Percentiles rank a stretch among this genome's conserved stretches.
Conservation (phyloP, 1,284 basidiomycete species). For the Cutaneotrichosporon curvatum region DNA sequence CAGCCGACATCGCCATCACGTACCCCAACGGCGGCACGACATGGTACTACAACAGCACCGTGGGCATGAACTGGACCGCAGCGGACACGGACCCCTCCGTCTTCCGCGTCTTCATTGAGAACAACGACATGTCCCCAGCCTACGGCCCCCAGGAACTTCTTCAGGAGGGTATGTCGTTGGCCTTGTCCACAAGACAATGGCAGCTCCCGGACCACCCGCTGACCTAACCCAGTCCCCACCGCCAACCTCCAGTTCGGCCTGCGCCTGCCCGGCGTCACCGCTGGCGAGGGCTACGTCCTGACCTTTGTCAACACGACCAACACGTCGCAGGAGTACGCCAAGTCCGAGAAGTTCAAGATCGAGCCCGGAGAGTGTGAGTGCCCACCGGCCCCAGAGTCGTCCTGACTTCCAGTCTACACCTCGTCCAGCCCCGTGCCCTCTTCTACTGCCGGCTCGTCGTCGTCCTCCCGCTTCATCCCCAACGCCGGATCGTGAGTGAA, state of each 20-base stretch:
- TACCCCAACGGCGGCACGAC: slow-evolving; percentile 29
- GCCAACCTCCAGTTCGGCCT: slow-evolving; percentile 25
- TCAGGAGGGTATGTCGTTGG: slow-evolving; percentile 30
- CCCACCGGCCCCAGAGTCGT: too few relatives aligned
- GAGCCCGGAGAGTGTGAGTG: slow-evolving; percentile 30
- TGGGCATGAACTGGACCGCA: slow-evolving; percentile 39
- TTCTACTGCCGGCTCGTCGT: not conserved
- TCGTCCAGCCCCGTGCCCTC: not conserved
- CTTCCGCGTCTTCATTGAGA: slow-evolving; percentile 35
- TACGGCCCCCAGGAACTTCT: slow-evolving; percentile 33
- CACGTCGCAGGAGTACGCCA: slow-evolving; percentile 47
- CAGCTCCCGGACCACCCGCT: not conserved
- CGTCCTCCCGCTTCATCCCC: too few relatives aligned
- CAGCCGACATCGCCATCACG: slow-evolving; percentile 35
- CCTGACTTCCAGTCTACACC: not conserved
- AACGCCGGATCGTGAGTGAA: too few relatives aligned
- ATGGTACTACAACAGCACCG: slow-evolving; percentile 41
- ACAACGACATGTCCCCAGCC: slow-evolving; percentile 18
- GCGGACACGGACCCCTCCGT: slow-evolving; percentile 29
- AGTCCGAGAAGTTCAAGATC: slow-evolving; percentile 47
- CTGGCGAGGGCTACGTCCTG: slow-evolving; percentile 45
- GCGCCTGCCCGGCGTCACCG: slow-evolving; percentile 22
- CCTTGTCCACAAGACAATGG: not conserved
- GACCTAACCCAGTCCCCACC: slow-evolving; percentile 23
- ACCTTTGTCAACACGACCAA: slow-evolving; percentile 50